Evolutionary conservation across 73 alveolate species (phyloP), one percentile per base, ranked within the genome.

Genomic region (Paraurostyla sp.): DNA sequence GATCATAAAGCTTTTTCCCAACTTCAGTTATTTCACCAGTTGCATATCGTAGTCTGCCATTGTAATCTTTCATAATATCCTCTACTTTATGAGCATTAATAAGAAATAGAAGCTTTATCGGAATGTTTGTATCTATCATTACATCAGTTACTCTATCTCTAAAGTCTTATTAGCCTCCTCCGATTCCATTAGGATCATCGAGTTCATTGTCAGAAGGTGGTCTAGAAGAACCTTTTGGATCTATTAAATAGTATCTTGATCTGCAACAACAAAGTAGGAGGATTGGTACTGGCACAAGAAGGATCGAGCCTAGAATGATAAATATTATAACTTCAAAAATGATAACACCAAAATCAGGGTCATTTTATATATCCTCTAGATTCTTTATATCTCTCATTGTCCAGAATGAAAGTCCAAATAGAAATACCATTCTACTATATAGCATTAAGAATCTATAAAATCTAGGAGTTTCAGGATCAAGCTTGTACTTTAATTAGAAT

Each of bases 71-170:
- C 4, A 73, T 42, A 9, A 73, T 73, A 48, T 73, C 71, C 7
- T 73, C 87, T 9, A 23, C 4, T 27, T 73, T 73, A 4, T 30
- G 6, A 20, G 87, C 87, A 73, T 73, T 73, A 15, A 73, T 33
- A 2, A 73, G 18, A 50, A 73, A 73, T 48, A 73, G 71, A 0
- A 73, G 50, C 32, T 36, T 73, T 2, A 73, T 73, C 4, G 87
- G 87, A 15, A 73, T 73, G 29, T 25, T 73, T 73, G 87, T 73
- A 25, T 73, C 87, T 43, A 73, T 73, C 71, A 48, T 45, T 1
- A 73, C 71, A 43, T 73, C 51, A 7, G 87, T 30, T 22, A 73
- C 27, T 48, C 69, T 45, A 18, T 73, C 59, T 43, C 56, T 22
- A 27, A 3, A 38, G 48, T 36, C 41, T 11, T 73, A 36, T n/a